Evolutionary conservation across 1,284 basidiomycete species (phyloP).

Genomic region (Trametes sp.): DNA sequence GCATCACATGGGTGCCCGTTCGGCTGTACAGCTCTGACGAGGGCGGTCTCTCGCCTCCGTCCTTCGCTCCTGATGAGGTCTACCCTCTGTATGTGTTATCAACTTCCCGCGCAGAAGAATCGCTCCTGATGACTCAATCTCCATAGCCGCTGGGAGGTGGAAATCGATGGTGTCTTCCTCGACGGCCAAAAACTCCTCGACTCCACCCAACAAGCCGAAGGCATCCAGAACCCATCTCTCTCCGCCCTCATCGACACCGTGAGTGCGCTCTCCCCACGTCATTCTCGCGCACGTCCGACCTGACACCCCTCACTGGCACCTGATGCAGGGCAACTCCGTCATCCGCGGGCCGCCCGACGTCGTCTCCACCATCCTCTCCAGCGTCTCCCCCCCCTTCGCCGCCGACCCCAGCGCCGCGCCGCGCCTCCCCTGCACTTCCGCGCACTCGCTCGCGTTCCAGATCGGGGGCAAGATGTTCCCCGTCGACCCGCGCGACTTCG

Average conservation of each 20-base stretch:
- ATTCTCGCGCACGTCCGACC: neutral
- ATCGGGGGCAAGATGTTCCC: conserved; percentile 70
- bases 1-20: conserved; percentile 52
- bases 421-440: conserved; percentile 49
- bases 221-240: conserved; percentile 42
- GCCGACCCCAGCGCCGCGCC: conserved; percentile 31
- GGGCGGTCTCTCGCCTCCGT: conserved; percentile 48
- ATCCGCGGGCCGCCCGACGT: conserved; percentile 49
- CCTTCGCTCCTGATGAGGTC: conserved; percentile 45
- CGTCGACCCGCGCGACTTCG: conserved; percentile 71
- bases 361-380: conserved; percentile 48
- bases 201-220: conserved; percentile 47
- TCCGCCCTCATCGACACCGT: conserved; percentile 63
- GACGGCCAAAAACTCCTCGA: conserved; percentile 56
- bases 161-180: conserved; percentile 61
- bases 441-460: conserved; percentile 64
- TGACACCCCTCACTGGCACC: neutral
- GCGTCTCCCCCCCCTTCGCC: conserved; percentile 45
- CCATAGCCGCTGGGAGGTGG: conserved; percentile 63
- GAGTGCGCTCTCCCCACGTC: conserved; percentile 19
- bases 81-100: conserved; percentile 42
- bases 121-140: neutral
- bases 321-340: conserved; percentile 47
- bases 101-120: neutral
- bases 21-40: conserved; percentile 46